Evolutionary conservation across 2,329 filamentous ascomycete genomes (phyloP).

Genomic region (Aureobasidium sp.): DNA sequence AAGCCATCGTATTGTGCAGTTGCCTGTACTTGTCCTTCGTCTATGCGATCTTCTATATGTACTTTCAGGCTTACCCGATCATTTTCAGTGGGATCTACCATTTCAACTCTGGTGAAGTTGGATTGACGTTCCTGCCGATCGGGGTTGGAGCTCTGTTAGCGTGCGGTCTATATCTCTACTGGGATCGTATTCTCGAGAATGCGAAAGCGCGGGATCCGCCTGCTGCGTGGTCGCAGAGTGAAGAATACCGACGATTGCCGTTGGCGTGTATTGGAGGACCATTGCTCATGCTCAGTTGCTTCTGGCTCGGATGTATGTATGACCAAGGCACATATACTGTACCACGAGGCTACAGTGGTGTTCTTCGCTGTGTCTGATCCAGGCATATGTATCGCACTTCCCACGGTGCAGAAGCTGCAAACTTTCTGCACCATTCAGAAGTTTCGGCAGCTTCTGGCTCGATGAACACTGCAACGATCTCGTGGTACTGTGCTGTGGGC

Average conservation of each 20-base stretch:
- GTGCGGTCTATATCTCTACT: slow-evolving; percentile 54
- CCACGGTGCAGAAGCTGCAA: neutral
- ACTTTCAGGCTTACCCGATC: slow-evolving; percentile 62
- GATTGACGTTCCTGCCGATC: slow-evolving; percentile 62
- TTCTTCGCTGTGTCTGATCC: neutral
- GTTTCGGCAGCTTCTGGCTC: slow-evolving; percentile 14
- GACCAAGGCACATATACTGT: neutral
- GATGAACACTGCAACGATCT: slow-evolving; percentile 30
- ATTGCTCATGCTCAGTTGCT: slow-evolving; percentile 32
- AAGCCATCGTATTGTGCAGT: slow-evolving; percentile 63
- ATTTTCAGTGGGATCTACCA: slow-evolving; percentile 58
- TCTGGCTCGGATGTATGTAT: neutral
- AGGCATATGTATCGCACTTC: neutral
- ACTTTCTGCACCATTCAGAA: neutral
- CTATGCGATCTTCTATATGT: slow-evolving; percentile 64
- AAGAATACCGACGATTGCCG: slow-evolving; percentile 62
- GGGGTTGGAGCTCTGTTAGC: slow-evolving; percentile 53
- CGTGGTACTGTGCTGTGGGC: neutral
- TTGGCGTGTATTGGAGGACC: slow-evolving; percentile 64
- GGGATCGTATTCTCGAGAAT: slow-evolving; percentile 51
- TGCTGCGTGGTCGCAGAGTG: slow-evolving; percentile 50
- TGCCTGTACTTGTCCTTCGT: slow-evolving; percentile 59
- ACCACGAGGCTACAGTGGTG: neutral
- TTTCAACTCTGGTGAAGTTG: slow-evolving; percentile 55
- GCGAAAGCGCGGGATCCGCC: slow-evolving; percentile 35